These are phyloP conservation scores for Paramecium pentaurelia DNA, from an alignment of 73 alveolate genomes.

Conservation along the genomic window DNA sequence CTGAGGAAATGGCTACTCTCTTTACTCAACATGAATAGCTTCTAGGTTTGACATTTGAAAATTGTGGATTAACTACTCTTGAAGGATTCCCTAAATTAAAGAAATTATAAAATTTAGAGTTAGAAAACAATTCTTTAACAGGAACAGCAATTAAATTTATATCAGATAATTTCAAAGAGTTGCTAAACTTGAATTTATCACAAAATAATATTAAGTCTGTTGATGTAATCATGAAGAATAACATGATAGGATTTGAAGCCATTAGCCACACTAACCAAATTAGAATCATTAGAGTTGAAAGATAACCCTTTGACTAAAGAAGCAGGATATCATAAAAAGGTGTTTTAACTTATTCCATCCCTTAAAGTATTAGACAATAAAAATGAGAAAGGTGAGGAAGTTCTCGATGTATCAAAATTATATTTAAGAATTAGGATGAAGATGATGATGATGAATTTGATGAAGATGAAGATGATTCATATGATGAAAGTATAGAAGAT, in stretches of 20 bases:
- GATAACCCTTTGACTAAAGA: background rate
- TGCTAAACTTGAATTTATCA: background rate
- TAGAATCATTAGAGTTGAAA: background rate
- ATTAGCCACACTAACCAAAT: background rate
- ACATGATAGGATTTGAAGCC: background rate
- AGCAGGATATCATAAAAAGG: conserved; percentile 3
- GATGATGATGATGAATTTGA: background rate
- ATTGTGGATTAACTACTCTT: conserved; percentile 2
- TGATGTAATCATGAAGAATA: conserved; percentile 1
- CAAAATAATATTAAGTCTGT: background rate
- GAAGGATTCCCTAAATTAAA: conserved; percentile 20
- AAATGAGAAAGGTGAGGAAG: background rate
- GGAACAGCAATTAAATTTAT: conserved; percentile 12
- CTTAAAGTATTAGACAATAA: background rate
- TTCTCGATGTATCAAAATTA: background rate
- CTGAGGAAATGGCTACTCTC: background rate
- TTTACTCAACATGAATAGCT: background rate
- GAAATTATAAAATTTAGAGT: background rate
- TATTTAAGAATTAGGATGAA: background rate
- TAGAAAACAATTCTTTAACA: background rate
- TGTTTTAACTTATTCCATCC: background rate
- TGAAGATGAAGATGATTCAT: background rate
- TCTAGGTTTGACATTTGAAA: background rate
- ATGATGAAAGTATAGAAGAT: background rate
- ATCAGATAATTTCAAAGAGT: background rate